Evolutionary conservation across 208 protist species (phyloP), one percentile per base, ranked within the genome.

Genomic region (Wallacemonas sp.): DNA sequence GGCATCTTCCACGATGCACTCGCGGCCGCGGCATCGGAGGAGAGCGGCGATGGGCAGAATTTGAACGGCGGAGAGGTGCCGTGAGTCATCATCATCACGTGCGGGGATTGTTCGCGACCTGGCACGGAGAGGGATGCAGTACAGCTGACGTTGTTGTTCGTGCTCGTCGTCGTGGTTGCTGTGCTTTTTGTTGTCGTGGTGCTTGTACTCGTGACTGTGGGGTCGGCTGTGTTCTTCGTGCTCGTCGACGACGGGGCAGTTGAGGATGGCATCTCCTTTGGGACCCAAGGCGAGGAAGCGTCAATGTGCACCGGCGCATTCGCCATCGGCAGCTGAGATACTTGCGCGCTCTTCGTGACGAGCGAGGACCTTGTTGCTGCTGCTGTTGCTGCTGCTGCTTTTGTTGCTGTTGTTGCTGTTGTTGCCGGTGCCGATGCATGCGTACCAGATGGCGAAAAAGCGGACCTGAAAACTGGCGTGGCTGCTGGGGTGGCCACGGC

Each of bases 1-100:
- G 66, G 61, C 6, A 47, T 66, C 11, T 42, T 66, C 53, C 42
- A 46, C 21, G 72, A 44, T 22, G 62, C 27, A 30, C 28, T 2
- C 2, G 44, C 12, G 19, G 19, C 59, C 14, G 59, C 26, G 2
- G 38, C 22, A 21, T 47, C 39, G n/a, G 41, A 8, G 41, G 59
- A 64, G 8, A 38, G 59, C 15, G 41, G 38, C n/a, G 59, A 53
- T 11, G 64, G 49, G 8, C 62, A 74, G 53, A 86, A 86, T 0
- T 64, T 82, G 46, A 86, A 86, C 26, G 79, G 72, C 36, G 79
- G 79, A 4, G 79, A 82, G n/a, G 68, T 75, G 45, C 68, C 74
- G 0, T 71, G 59, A 4, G 66, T 42, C 19, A 47, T 12, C 51
- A 75, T 61, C 74, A 79, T 79, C 24, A 79, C 68, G n/a, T 54